Percentiles rank a stretch among this genome's conserved stretches.
phyloP scores from a whole-genome alignment of 208 protist genomes.

The Crithidia bombi region DNA sequence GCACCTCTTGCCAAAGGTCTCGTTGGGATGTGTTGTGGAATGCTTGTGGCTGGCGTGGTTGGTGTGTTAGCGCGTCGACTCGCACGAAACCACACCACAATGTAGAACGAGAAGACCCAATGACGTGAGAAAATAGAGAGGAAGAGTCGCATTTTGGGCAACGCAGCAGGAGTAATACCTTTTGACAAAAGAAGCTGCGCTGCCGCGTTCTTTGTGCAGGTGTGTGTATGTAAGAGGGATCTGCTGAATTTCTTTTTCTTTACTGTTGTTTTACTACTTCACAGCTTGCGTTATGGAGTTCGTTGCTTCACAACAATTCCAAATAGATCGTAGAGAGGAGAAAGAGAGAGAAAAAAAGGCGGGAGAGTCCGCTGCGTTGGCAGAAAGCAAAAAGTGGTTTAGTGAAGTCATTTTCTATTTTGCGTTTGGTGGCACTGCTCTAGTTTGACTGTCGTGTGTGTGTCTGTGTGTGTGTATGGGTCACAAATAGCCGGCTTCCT shows the following conservation, averaged over 20 bases:
- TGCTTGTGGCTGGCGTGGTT: conserved; percentile 23
- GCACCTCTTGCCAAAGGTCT: conserved; percentile 23
- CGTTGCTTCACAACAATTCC: not conserved
- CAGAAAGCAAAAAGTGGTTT: too few relatives aligned
- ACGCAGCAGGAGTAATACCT: not conserved
- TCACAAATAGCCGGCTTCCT: too few relatives aligned
- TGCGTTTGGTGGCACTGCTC: too few relatives aligned
- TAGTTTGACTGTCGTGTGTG: too few relatives aligned
- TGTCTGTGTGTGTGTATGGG: too few relatives aligned
- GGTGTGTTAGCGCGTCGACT: conserved; percentile 23
- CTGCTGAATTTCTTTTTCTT: not conserved
- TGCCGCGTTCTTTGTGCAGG: too few relatives aligned
- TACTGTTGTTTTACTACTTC: conserved; percentile 4
- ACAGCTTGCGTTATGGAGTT: conserved; percentile 2
- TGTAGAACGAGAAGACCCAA: not conserved
- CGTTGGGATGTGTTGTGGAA: conserved; percentile 30
- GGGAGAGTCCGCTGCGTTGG: not conserved
- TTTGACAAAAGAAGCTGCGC: too few relatives aligned
- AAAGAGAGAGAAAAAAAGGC: not conserved
- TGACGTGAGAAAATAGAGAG: not conserved
- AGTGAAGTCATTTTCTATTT: too few relatives aligned
- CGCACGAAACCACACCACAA: not conserved
- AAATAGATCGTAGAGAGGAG: not conserved
- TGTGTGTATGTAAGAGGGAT: too few relatives aligned
- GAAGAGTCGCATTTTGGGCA: not conserved